These are phyloP conservation scores for Myriosclerotinia scirpicola DNA, from an alignment of 2,329 filamentous ascomycete genomes.

Conservation along the genomic window DNA sequence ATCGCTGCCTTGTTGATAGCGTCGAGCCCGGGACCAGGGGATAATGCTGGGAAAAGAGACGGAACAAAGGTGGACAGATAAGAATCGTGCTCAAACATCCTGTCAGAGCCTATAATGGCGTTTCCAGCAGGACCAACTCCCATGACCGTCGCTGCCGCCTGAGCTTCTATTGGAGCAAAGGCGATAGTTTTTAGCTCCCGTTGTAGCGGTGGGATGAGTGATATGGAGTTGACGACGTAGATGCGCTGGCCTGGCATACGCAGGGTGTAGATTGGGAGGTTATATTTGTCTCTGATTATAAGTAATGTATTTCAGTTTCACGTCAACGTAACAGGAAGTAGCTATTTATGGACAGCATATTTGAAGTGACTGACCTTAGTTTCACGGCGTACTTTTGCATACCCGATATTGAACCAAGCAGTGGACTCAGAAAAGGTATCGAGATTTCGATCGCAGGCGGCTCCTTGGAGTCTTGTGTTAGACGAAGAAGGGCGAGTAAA, in stretches of 20 bases:
- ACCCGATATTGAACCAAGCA: slow-evolving; percentile 6
- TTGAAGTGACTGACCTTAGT: not conserved
- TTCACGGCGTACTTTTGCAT: slow-evolving; percentile 1
- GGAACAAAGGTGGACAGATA: slow-evolving; percentile 18
- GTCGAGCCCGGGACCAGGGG: slow-evolving; percentile 18
- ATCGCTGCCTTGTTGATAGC: slow-evolving; percentile 18
- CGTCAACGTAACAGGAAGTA: not conserved
- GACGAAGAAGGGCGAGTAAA: slow-evolving; percentile 4
- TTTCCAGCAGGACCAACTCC: slow-evolving; percentile 8
- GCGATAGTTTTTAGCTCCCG: not conserved
- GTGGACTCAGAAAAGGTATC: slow-evolving; percentile 21
- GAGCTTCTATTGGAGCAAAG: not conserved
- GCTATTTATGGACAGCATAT: not conserved
- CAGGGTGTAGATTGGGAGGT: not conserved
- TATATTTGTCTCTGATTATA: not conserved
- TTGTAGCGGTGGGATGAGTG: not conserved
- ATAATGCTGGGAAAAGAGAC: slow-evolving; percentile 17
- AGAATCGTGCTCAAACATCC: slow-evolving; percentile 22
- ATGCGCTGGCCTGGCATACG: not conserved
- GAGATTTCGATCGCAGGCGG: slow-evolving; percentile 15
- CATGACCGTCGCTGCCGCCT: slow-evolving; percentile 9
- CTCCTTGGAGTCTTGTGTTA: slow-evolving; percentile 20
- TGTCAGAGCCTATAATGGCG: slow-evolving; percentile 17
- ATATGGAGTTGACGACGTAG: not conserved
- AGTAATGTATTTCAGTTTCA: not conserved